Evolutionary conservation across 805 yeast species (phyloP).

Genomic region (Kuraishia cidri): DNA sequence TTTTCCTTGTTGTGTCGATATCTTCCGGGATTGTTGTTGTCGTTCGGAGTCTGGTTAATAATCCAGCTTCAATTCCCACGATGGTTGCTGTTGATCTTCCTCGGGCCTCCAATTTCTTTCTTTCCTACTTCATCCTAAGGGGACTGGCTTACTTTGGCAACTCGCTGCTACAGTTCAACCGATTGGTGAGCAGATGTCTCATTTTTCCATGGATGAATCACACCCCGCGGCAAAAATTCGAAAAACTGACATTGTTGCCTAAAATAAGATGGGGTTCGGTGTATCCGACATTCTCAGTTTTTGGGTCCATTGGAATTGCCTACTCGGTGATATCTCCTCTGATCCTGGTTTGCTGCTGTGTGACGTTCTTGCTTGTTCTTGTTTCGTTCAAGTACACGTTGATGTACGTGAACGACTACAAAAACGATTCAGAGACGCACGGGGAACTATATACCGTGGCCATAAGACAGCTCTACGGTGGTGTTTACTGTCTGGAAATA

Average conservation of each 20-base stretch:
- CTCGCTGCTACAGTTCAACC: constrained; percentile 51
- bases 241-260: constrained; percentile 32
- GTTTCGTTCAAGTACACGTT: constrained; percentile 66
- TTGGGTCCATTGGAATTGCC: constrained; percentile 71
- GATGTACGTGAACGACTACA: constrained; percentile 42
- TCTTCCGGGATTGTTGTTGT: constrained; percentile 70
- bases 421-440: constrained; percentile 49
- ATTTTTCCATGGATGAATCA: constrained; percentile 27
- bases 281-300: constrained; percentile 69
- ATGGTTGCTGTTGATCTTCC: constrained; percentile 75
- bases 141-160: constrained; percentile 73
- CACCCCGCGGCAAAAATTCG: constrained; percentile 55
- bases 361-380: constrained; percentile 48
- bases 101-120: constrained; percentile 79
- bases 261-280: constrained; percentile 68
- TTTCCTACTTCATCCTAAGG: constrained; percentile 65
- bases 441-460: constrained; percentile 73
- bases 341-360: constrained; percentile 49
- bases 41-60: constrained; percentile 49
- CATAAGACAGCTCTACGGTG: constrained; percentile 67
- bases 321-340: constrained; percentile 77
- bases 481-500: constrained; percentile 73
- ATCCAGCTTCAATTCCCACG: constrained; percentile 66
- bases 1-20: constrained; percentile 76
- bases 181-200: constrained; percentile 31